phyloP scores from a whole-genome alignment of 257 asterid species.

The Solanum appendiculatum region DNA sequence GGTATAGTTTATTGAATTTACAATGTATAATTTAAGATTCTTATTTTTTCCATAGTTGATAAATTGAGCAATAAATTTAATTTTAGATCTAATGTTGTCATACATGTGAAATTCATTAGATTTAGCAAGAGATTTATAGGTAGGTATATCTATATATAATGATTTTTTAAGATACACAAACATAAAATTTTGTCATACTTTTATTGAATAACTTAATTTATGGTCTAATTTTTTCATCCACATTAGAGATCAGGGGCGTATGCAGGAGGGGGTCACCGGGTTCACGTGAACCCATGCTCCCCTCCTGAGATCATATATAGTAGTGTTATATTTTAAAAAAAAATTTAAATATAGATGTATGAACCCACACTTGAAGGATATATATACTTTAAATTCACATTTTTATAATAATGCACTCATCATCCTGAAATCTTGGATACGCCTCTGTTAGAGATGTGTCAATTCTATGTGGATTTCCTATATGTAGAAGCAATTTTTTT shows the following conservation, averaged over 20 bases:
- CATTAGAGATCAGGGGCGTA: not conserved
- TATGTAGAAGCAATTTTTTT: not conserved
- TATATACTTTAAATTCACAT: no score
- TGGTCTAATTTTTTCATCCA: not conserved
- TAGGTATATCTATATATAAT: not conserved
- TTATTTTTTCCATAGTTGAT: not conserved
- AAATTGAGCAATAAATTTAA: not conserved
- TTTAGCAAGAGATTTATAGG: not conserved
- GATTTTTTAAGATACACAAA: not conserved
- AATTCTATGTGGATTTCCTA: not conserved
- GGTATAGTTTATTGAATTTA: not conserved
- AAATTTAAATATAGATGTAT: no score
- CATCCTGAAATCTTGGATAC: no score
- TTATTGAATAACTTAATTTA: not conserved
- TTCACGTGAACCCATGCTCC: no score
- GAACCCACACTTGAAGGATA: no score
- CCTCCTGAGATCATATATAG: no score
- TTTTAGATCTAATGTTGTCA: not conserved
- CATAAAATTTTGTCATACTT: not conserved
- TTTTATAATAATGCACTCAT: no score
- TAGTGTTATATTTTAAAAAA: no score
- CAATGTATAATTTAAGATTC: no score
- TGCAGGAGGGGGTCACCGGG: no score
- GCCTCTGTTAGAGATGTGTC: not conserved
- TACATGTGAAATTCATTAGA: not conserved